phyloP scores from a whole-genome alignment of 2,329 filamentous ascomycete species.

The Botryosphaeria dothidea region DNA sequence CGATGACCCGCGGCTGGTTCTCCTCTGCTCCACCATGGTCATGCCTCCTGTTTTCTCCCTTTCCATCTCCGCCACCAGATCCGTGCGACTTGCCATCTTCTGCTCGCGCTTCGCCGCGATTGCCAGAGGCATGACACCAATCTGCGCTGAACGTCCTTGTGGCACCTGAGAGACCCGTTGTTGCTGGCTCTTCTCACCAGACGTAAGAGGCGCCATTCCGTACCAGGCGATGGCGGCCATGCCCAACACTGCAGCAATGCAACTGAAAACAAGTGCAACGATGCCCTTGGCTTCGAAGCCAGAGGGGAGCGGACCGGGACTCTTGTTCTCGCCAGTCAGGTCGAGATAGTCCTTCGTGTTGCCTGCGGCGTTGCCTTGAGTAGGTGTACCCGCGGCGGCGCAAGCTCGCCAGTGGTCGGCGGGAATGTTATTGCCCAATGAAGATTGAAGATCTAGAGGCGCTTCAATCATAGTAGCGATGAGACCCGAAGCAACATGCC shows the following conservation, averaged over 20 bases:
- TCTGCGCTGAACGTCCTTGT: background rate
- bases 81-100: background rate
- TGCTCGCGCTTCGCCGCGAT: constrained; percentile 1
- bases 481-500: constrained; percentile 55
- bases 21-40: constrained; percentile 8
- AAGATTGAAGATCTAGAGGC: constrained; percentile 54
- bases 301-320: constrained; percentile 58
- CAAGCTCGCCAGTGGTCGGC: constrained; percentile 63
- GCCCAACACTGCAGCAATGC: constrained; percentile 67
- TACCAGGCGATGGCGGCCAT: constrained; percentile 69
- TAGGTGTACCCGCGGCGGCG: constrained; percentile 51
- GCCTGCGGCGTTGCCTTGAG: constrained; percentile 71
- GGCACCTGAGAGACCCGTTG: background rate
- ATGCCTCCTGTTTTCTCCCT: background rate
- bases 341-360: constrained; percentile 67
- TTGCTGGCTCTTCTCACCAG: background rate
- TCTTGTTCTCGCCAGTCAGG: constrained; percentile 50
- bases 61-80: constrained; percentile 2
- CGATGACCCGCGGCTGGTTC: background rate
- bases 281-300: constrained; percentile 74
- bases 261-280: constrained; percentile 73
- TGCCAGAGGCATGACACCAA: background rate
- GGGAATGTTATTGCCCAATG: constrained; percentile 60
- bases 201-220: constrained; percentile 46
- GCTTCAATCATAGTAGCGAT: constrained; percentile 54